Evolutionary conservation across 176 grass and related monocot species (phyloP).

Genomic region (Aechmea fasciata): DNA sequence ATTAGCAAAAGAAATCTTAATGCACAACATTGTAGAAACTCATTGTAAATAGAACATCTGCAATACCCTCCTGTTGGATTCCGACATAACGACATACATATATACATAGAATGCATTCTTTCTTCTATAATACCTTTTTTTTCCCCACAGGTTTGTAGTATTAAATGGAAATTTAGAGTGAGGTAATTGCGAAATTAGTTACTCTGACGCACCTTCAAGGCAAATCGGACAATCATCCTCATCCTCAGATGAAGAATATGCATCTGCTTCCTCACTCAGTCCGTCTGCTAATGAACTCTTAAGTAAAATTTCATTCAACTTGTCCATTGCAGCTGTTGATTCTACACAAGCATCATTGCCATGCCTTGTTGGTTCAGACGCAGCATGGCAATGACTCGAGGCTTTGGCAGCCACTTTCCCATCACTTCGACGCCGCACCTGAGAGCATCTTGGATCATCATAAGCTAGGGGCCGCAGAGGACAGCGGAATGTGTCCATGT

Average conservation of each 20-base stretch:
- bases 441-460: slow-evolving; percentile 32
- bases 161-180: too few relatives aligned
- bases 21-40: neutral
- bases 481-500: too few relatives aligned
- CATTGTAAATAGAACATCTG: neutral
- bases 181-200: neutral
- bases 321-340: slow-evolving; percentile 21
- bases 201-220: slow-evolving; percentile 53
- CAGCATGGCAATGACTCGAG: slow-evolving; percentile 28
- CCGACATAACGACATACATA: too few relatives aligned
- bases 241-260: slow-evolving; percentile 24
- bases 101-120: too few relatives aligned
- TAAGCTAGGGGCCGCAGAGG: too few relatives aligned
- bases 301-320: slow-evolving; percentile 15
- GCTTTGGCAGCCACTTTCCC: slow-evolving; percentile 24
- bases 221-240: slow-evolving; percentile 71
- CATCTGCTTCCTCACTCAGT: slow-evolving; percentile 9
- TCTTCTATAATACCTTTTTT: too few relatives aligned
- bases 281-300: slow-evolving; percentile 25
- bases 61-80: too few relatives aligned
- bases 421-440: slow-evolving; percentile 12
- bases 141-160: neutral
- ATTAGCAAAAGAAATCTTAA: neutral
- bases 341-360: slow-evolving; percentile 18
- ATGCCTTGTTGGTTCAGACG: neutral